Percentiles rank a stretch among this genome's conserved stretches.
phyloP scores from a whole-genome alignment of 2,329 filamentous ascomycete genomes.

The Aspergillus jensenii region DNA sequence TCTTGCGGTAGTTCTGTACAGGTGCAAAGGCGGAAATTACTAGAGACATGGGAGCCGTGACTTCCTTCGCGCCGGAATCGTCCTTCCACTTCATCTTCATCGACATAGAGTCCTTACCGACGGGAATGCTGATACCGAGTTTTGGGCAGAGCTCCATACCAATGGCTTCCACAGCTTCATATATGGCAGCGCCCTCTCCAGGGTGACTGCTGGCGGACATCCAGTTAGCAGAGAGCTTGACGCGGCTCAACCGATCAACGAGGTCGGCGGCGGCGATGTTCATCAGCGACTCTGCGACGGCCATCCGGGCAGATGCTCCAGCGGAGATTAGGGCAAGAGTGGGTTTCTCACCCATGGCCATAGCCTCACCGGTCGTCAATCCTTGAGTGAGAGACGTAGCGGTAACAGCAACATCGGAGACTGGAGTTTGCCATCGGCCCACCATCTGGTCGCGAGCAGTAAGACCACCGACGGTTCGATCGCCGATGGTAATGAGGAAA shows the following conservation, averaged over 20 bases:
- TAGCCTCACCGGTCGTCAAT: slow-evolving; percentile 83
- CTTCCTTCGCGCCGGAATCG: slow-evolving; percentile 69
- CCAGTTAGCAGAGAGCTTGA: slow-evolving; percentile 95
- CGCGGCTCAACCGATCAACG: slow-evolving; percentile 70
- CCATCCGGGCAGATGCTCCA: slow-evolving; percentile 91
- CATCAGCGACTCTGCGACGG: slow-evolving; percentile 88
- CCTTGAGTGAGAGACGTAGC: slow-evolving; percentile 74
- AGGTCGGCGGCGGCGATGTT: slow-evolving; percentile 83
- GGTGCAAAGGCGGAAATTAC: slow-evolving; percentile 89
- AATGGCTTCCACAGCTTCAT: slow-evolving; percentile 90
- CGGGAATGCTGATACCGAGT: slow-evolving; percentile 89
- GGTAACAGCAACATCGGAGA: slow-evolving; percentile 91
- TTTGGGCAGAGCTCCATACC: slow-evolving; percentile 89
- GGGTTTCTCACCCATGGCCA: slow-evolving; percentile 95
- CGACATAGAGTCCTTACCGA: slow-evolving; percentile 96
- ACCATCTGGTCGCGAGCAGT: slow-evolving; percentile 93
- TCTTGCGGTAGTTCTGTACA: slow-evolving; percentile 77
- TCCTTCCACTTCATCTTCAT: slow-evolving; percentile 98
- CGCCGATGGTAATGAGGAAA: slow-evolving; percentile 95
- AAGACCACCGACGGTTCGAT: slow-evolving; percentile 86
- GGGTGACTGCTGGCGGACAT: slow-evolving; percentile 96
- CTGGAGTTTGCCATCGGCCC: slow-evolving; percentile 91
- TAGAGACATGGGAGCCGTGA: slow-evolving; percentile 87
- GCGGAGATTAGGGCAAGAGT: slow-evolving; percentile 85
- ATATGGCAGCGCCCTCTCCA: slow-evolving; percentile 87